A percentile compares a stretch with the other conserved stretches of the same genome.
phyloP scores from a whole-genome alignment of 495 filamentous ascomycete species.

The Pseudevernia furfuracea region DNA sequence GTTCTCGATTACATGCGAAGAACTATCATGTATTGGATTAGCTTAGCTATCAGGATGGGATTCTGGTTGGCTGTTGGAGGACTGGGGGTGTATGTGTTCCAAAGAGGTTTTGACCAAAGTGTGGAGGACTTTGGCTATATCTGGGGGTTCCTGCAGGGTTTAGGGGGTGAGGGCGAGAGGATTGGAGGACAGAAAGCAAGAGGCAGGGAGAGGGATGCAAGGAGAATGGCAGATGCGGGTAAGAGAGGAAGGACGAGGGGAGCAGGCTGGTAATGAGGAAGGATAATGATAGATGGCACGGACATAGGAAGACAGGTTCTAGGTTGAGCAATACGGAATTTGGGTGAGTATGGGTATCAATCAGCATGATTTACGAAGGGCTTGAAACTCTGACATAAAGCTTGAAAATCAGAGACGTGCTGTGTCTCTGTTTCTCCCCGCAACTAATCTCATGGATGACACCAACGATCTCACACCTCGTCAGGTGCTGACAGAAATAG shows the following conservation, averaged over 20 bases:
- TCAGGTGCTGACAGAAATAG: background rate
- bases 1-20: constrained; percentile 59
- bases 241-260: constrained; percentile 29
- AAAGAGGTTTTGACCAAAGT: constrained; percentile 54
- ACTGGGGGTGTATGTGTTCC: constrained; percentile 49
- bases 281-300: background rate
- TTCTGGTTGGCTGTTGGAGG: constrained; percentile 51
- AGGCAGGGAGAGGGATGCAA: constrained; percentile 22
- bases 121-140: constrained; percentile 51
- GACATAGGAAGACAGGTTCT: background rate
- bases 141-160: constrained; percentile 47
- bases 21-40: constrained; percentile 66
- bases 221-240: constrained; percentile 23
- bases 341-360: background rate
- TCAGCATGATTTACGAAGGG: background rate
- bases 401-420: background rate
- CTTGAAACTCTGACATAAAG: background rate
- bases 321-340: background rate
- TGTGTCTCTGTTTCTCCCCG: background rate
- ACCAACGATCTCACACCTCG: background rate
- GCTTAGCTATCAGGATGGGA: constrained; percentile 47
- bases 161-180: constrained; percentile 47
- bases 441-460: background rate
- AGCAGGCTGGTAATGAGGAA: constrained; percentile 25
- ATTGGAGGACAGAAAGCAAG: constrained; percentile 28